A percentile compares a stretch with the other conserved stretches of the same genome.
Evolutionary conservation across 495 filamentous ascomycete genomes (phyloP).

Genomic region (Jackrogersella multiformis): DNA sequence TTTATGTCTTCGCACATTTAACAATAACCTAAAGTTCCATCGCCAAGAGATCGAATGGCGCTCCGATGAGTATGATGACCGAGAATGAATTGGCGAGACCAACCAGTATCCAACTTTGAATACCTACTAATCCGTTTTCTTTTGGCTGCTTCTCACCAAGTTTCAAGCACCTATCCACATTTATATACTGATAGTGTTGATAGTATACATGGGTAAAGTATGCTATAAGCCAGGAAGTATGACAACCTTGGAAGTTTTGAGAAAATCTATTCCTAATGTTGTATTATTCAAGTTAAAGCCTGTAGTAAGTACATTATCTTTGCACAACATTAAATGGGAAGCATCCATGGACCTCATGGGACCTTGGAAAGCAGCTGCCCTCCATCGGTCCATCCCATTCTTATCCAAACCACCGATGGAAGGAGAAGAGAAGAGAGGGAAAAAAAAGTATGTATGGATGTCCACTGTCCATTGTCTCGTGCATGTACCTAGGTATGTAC

Average conservation of each 20-base stretch:
- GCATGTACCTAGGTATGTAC: too few species aligned
- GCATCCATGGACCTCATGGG: background rate
- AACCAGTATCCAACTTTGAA: slow-evolving; percentile 31
- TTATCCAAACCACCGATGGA: slow-evolving; percentile 12
- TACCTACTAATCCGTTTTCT: slow-evolving; percentile 19
- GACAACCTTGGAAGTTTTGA: too few species aligned
- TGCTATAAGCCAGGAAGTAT: background rate
- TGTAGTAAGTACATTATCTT: slow-evolving; percentile 19
- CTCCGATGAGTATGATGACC: slow-evolving; percentile 22
- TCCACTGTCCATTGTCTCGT: too few species aligned
- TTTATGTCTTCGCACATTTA: slow-evolving; percentile 36
- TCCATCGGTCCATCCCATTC: slow-evolving; percentile 26
- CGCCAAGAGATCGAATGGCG: slow-evolving; percentile 43
- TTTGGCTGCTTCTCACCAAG: slow-evolving; percentile 9
- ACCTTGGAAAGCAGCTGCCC: background rate
- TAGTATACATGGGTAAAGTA: background rate
- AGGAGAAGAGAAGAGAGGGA: background rate
- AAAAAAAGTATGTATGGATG: background rate
- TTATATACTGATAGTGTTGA: background rate
- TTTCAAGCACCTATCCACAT: slow-evolving; percentile 10
- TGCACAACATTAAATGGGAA: background rate
- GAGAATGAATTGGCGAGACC: slow-evolving; percentile 34
- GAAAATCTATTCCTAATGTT: background rate
- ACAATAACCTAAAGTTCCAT: slow-evolving; percentile 45
- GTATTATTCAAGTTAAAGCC: background rate